Percentiles rank a stretch among this genome's conserved stretches.
These are phyloP conservation scores for Trichoderma atrobrunneum DNA, from an alignment of 2,329 filamentous ascomycete species.

Conservation along the genomic window DNA sequence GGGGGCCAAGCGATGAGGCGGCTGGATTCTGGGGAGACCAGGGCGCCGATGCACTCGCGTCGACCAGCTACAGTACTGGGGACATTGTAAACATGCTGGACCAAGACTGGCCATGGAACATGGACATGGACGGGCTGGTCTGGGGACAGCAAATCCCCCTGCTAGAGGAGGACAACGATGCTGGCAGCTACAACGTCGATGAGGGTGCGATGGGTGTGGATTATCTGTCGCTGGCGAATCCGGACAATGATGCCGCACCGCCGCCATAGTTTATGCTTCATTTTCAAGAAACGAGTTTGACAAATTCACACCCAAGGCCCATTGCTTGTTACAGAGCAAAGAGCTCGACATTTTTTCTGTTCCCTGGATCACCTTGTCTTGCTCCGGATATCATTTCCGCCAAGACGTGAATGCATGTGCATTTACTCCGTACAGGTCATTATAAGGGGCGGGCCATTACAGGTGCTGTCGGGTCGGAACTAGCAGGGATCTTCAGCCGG, in stretches of 20 bases:
- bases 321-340: neutral
- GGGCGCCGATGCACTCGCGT: neutral
- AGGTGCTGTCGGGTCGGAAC: neutral
- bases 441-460: neutral
- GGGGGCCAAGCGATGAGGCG: neutral
- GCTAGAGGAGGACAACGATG: neutral
- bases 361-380: neutral
- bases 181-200: neutral
- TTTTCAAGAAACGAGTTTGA: neutral
- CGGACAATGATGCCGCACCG: neutral
- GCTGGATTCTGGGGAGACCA: neutral
- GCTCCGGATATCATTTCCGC: neutral
- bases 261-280: neutral
- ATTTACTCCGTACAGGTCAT: neutral
- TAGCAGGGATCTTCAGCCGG: neutral
- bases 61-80: neutral
- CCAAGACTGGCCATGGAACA: slow-evolving; percentile 8
- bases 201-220: slow-evolving; percentile 6
- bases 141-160: slow-evolving; percentile 13
- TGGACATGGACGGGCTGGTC: slow-evolving; percentile 9
- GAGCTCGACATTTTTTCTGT: neutral
- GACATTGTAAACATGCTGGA: slow-evolving; percentile 13
- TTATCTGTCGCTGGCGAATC: neutral
- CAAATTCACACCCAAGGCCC: neutral
- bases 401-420: neutral